Evolutionary conservation across 305 asterid genomes (phyloP).

Genomic region (Fraxinus baroniana): DNA sequence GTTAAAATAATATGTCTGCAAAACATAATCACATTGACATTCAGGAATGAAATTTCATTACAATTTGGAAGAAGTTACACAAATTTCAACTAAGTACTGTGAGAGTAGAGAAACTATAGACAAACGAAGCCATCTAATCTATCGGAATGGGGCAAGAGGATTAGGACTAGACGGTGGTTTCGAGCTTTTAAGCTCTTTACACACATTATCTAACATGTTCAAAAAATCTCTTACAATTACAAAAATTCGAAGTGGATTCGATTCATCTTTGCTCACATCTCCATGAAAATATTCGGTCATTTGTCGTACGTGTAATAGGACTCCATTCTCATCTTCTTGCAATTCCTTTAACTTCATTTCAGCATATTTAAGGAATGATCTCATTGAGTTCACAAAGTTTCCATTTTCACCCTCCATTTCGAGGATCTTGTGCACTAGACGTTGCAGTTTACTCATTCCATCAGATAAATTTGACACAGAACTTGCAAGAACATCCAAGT

Average conservation of each 20-base stretch:
- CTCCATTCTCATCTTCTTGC: slow-evolving; percentile 68
- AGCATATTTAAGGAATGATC: slow-evolving; percentile 53
- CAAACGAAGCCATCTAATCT: slow-evolving; percentile 31
- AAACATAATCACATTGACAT: background rate
- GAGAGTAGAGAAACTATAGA: slow-evolving; percentile 26
- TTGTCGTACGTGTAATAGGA: slow-evolving; percentile 61
- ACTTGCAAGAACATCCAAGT: slow-evolving; percentile 74
- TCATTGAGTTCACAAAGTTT: slow-evolving; percentile 59
- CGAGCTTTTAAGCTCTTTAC: slow-evolving; percentile 73
- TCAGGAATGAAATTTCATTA: background rate
- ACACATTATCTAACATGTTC: slow-evolving; percentile 79
- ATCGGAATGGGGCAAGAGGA: slow-evolving; percentile 68
- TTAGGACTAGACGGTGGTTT: slow-evolving; percentile 47
- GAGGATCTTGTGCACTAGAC: slow-evolving; percentile 44
- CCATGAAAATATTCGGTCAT: slow-evolving; percentile 93
- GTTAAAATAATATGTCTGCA: background rate
- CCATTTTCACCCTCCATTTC: slow-evolving; percentile 43
- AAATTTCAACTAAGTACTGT: slow-evolving; percentile 9
- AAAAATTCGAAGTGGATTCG: slow-evolving; percentile 70
- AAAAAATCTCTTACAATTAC: slow-evolving; percentile 89
- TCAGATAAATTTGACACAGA: slow-evolving; percentile 65
- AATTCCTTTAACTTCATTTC: slow-evolving; percentile 58
- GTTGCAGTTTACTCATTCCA: slow-evolving; percentile 42
- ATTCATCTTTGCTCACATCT: slow-evolving; percentile 76
- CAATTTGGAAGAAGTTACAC: slow-evolving; percentile 14